Conservation (phyloP, 768 basidiomycete genomes). For the Tricholoma furcatifolium region DNA sequence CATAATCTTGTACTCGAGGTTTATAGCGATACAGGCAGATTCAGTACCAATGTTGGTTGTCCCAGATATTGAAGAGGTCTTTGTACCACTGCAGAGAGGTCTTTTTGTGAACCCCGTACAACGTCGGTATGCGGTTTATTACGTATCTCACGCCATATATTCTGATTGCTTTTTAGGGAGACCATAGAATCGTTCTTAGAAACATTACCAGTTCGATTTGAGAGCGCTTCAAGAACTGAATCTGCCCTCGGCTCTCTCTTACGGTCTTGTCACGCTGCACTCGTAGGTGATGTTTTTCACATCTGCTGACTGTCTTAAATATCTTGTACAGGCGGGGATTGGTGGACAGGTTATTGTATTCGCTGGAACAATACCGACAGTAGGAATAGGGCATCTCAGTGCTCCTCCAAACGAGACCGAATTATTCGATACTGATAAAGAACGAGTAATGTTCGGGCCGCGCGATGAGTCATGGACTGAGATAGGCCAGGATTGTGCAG, state of each 20-base stretch:
- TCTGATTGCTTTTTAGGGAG: slow-evolving; percentile 33
- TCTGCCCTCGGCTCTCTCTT: slow-evolving; percentile 81
- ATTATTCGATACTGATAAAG: slow-evolving; percentile 83
- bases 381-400: slow-evolving; percentile 71
- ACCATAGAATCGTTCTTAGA: slow-evolving; percentile 68
- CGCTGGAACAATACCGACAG: slow-evolving; percentile 63
- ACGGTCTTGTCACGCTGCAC: slow-evolving; percentile 63
- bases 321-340: slow-evolving; percentile 44
- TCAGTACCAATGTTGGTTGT: slow-evolving; percentile 74
- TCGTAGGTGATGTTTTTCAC: slow-evolving; percentile 45
- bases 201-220: slow-evolving; percentile 61
- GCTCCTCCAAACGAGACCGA: slow-evolving; percentile 58
- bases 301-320: not conserved
- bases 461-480: slow-evolving; percentile 79
- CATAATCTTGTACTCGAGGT: slow-evolving; percentile 16
- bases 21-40: slow-evolving; percentile 40
- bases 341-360: slow-evolving; percentile 83
- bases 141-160: not conserved
- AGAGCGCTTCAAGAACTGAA: slow-evolving; percentile 42
- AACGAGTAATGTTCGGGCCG: slow-evolving; percentile 74
- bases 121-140: slow-evolving; percentile 55
- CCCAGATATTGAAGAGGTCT: slow-evolving; percentile 90
- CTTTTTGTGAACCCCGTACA: slow-evolving; percentile 76
- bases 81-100: slow-evolving; percentile 69
- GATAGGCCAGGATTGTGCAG: slow-evolving; percentile 84